phyloP scores from a whole-genome alignment of 805 yeast genomes.

The Saturnispora besseyi region DNA sequence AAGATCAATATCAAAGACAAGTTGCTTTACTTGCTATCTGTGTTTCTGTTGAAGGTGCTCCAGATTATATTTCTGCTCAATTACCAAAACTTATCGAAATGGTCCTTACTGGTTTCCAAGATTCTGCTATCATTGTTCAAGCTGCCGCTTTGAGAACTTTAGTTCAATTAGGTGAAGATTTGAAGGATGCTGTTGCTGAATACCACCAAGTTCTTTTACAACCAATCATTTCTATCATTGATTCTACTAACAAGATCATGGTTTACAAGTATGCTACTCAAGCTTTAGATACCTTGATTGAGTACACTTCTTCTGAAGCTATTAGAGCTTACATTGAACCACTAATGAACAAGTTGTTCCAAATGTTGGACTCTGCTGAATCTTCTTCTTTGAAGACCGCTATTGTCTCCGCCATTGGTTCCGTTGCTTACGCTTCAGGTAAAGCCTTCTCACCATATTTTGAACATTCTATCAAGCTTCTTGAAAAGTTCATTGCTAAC shows the following conservation, averaged over 20 bases:
- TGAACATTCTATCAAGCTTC: constrained; percentile 64
- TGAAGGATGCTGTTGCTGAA: constrained; percentile 77
- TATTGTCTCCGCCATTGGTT: constrained; percentile 91
- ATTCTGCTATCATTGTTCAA: constrained; percentile 63
- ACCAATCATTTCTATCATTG: constrained; percentile 77
- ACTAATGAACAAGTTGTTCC: constrained; percentile 80
- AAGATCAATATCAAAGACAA: constrained; percentile 73
- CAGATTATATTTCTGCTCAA: constrained; percentile 78
- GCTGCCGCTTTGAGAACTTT: constrained; percentile 81
- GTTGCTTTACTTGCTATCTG: constrained; percentile 79
- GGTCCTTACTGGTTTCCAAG: constrained; percentile 69
- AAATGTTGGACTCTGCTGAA: constrained; percentile 68
- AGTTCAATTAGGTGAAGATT: constrained; percentile 67
- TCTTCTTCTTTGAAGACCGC: constrained; percentile 69
- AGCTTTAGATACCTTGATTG: constrained; percentile 87
- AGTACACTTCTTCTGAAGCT: constrained; percentile 82
- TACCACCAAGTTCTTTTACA: constrained; percentile 80
- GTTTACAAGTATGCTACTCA: constrained; percentile 85
- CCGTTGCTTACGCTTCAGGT: constrained; percentile 94
- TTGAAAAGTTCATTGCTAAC: constrained; percentile 74
- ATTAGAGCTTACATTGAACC: constrained; percentile 75
- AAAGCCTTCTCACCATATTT: constrained; percentile 80
- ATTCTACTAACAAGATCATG: constrained; percentile 70
- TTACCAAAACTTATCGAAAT: constrained; percentile 64
- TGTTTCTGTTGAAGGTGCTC: constrained; percentile 84